Evolutionary conservation across 2,329 filamentous ascomycete species (phyloP), one percentile per base, ranked within the genome.

Genomic region (Alternaria triticimaculans): DNA sequence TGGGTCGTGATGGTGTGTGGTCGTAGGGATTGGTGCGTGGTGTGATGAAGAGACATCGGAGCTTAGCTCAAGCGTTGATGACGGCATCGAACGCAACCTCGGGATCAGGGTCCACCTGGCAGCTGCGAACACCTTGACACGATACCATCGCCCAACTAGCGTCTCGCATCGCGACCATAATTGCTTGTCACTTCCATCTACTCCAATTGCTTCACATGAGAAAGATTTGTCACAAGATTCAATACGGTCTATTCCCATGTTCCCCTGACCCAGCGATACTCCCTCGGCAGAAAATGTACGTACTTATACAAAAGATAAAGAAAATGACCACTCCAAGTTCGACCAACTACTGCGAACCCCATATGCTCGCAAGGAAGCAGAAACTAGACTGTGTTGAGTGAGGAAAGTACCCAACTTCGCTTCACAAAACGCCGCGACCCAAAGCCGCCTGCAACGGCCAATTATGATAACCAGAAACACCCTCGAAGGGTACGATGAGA

Each of bases 1-100:
- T 57, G 67, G 48, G 76, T 77, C 11, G 76, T 75, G 6, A 61
- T 81, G 48, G 28, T 72, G 77, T 8, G 78, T 74, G 6, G 71
- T 80, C 44, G 66, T 81, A 44, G 79, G 78, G 62, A 51, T 55
- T 44, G 30, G 30, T 41, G 46, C 51, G 58, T 43, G 59, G 61
- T 25, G n/a, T 33, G 44, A 60, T 55, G 54, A 30, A 44, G 56
- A 49, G 50, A 37, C 33, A 33, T 63, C 46, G 57, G 61, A 62
- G 62, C 20, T 65, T 66, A 64, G 67, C 70, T 69, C 63, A 45
- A 67, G 65, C 70, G 37, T 41, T 41, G 69, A 77, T 76, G 72
- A 75, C 69, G 68, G 65, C 73, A 75, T 71, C 62, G 62, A 66
- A 66, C 62, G 51, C 59, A 18, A 57, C 33, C 48, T 51, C 41